phyloP scores from a whole-genome alignment of 306 rosid species.

The Medicago truncatula region DNA sequence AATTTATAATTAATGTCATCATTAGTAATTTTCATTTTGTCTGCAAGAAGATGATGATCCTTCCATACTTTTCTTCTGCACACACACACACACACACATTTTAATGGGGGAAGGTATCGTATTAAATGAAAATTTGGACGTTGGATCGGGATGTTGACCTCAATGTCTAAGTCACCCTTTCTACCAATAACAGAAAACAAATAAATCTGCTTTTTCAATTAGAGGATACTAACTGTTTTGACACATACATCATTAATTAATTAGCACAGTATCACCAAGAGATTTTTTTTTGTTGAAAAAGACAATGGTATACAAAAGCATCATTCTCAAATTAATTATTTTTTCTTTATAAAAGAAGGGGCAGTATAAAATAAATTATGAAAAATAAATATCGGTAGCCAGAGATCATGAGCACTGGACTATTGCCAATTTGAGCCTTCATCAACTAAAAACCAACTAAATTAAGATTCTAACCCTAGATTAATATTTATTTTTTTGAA shows the following conservation, averaged over 20 bases:
- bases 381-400: background rate
- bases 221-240: background rate
- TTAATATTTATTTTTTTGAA: no score
- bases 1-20: no score
- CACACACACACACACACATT: no score
- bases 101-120: background rate
- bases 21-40: no score
- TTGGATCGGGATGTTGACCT: slow-evolving; percentile 20
- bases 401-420: background rate
- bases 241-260: background rate
- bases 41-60: no score
- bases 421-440: background rate
- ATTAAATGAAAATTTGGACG: slow-evolving; percentile 12
- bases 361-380: background rate
- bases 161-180: slow-evolving; percentile 25
- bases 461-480: background rate
- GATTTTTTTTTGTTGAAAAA: background rate
- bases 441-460: slow-evolving; percentile 12
- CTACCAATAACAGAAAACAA: background rate
- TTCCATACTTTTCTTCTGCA: background rate
- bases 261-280: background rate
- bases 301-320: background rate
- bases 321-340: background rate
- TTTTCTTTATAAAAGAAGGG: no score
- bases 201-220: background rate